Conservation (phyloP, 2,329 filamentous ascomycete genomes). For the Ceratocystis destructans region DNA sequence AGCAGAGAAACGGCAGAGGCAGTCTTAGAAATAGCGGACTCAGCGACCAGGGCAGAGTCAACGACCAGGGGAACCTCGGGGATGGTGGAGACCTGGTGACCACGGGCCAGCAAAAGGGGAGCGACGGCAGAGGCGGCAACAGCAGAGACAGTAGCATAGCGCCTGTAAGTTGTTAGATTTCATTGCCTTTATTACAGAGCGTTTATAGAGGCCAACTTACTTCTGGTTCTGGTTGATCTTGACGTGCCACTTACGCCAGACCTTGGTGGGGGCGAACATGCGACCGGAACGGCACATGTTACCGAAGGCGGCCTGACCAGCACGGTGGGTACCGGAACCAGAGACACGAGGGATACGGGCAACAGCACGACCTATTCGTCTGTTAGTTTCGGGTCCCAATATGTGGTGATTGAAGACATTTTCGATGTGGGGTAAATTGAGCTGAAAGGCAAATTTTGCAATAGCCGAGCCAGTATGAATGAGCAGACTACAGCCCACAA, state of each 20-base stretch:
- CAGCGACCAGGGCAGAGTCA: constrained; percentile 78
- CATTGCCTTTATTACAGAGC: neutral
- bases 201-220: constrained; percentile 36
- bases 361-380: constrained; percentile 75
- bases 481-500: neutral
- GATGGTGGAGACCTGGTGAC: constrained; percentile 83
- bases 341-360: constrained; percentile 99
- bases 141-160: constrained; percentile 94
- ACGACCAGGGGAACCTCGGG: constrained; percentile 95
- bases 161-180: constrained; percentile 39
- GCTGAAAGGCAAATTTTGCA: neutral
- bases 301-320: constrained; percentile 98
- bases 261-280: constrained; percentile 99
- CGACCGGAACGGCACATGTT: constrained; percentile 99
- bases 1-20: constrained; percentile 74
- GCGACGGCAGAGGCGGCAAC: constrained; percentile 91
- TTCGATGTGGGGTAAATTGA: constrained; percentile 5
- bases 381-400: constrained; percentile 7
- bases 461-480: neutral
- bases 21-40: constrained; percentile 72
- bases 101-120: constrained; percentile 89
- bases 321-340: constrained; percentile 99
- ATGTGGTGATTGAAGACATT: constrained; percentile 3
- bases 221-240: constrained; percentile 99
- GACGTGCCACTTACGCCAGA: constrained; percentile 99